phyloP scores from a whole-genome alignment of 2,329 filamentous ascomycete genomes.

The Teratosphaeria nubilosa region DNA sequence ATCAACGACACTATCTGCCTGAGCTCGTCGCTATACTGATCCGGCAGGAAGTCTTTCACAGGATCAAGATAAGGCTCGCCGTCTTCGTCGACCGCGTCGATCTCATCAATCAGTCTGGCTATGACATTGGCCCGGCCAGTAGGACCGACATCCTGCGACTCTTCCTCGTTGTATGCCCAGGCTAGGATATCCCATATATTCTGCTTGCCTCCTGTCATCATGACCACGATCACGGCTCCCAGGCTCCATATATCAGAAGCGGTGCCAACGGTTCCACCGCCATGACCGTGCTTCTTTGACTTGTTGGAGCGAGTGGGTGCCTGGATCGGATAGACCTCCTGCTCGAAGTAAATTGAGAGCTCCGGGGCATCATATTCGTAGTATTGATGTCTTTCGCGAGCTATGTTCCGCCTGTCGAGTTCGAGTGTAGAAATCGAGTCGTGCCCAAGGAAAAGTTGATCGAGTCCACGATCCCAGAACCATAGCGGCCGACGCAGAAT shows the following conservation, averaged over 20 bases:
- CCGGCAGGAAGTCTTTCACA: neutral
- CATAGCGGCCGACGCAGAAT: neutral
- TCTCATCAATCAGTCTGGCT: neutral
- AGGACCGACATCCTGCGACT: neutral
- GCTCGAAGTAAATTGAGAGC: neutral
- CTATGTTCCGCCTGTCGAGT: neutral
- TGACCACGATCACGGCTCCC: neutral
- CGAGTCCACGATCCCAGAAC: neutral
- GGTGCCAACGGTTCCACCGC: neutral
- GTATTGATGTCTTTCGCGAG: neutral
- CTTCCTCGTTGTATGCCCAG: neutral
- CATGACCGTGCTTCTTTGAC: neutral
- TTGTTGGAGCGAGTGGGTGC: neutral
- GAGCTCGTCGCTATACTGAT: neutral
- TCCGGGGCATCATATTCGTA: constrained; percentile 1
- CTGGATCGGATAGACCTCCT: neutral
- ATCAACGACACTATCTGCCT: neutral
- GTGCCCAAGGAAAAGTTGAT: neutral
- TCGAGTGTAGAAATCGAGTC: neutral
- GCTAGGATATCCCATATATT: neutral
- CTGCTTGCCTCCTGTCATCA: neutral
- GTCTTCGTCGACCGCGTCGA: neutral
- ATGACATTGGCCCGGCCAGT: neutral
- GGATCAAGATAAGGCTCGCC: neutral
- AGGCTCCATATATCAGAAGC: constrained; percentile 1